phyloP scores from a whole-genome alignment of 2,329 filamentous ascomycete species.

The Aspergillus sp. region DNA sequence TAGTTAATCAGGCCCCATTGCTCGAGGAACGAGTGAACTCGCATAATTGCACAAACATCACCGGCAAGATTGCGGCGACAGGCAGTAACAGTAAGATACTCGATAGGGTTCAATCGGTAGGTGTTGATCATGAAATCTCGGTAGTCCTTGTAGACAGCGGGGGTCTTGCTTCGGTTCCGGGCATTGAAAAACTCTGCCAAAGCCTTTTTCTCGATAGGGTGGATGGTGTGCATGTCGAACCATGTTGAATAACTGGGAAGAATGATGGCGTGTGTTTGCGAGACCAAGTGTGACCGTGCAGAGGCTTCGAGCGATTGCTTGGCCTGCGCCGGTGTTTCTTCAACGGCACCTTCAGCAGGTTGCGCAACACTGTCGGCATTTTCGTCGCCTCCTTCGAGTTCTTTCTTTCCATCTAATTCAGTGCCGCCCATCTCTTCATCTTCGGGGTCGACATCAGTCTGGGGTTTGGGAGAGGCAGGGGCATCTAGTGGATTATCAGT shows the following conservation, averaged over 20 bases:
- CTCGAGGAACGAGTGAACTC: constrained; percentile 94
- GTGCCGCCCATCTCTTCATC: constrained; percentile 79
- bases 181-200: constrained; percentile 98
- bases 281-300: constrained; percentile 84
- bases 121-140: constrained; percentile 99
- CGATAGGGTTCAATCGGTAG: constrained; percentile 89
- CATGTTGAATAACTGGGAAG: constrained; percentile 96
- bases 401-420: constrained; percentile 39
- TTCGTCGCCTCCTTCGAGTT: constrained; percentile 41
- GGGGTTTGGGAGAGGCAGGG: constrained; percentile 58
- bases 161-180: constrained; percentile 95
- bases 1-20: constrained; percentile 99
- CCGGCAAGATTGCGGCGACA: constrained; percentile 92
- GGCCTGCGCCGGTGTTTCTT: constrained; percentile 58
- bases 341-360: constrained; percentile 47
- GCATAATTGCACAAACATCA: constrained; percentile 98
- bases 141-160: constrained; percentile 96
- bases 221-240: constrained; percentile 96
- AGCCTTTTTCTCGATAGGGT: constrained; percentile 88
- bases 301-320: constrained; percentile 80
- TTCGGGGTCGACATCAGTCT: constrained; percentile 54
- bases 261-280: constrained; percentile 92
- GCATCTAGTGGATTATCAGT: constrained; percentile 67
- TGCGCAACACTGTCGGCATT: constrained; percentile 41
- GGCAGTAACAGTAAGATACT: constrained; percentile 95